phyloP scores from a whole-genome alignment of 495 filamentous ascomycete species.

The Neurospora sp. region DNA sequence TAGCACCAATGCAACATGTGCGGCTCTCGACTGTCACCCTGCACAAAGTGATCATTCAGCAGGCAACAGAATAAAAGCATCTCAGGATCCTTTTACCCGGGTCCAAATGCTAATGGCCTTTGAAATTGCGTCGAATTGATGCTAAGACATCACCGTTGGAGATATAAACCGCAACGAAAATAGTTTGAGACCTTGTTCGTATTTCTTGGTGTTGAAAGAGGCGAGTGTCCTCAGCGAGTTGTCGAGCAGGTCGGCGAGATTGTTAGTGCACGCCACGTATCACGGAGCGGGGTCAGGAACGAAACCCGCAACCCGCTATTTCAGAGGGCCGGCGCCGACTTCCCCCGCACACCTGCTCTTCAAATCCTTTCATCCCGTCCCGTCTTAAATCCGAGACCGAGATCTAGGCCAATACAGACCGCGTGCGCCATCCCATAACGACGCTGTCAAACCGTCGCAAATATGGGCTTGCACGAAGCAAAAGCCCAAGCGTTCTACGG shows the following conservation, averaged over 20 bases:
- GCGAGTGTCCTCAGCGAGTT: background rate
- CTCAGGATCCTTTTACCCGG: background rate
- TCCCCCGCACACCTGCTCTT: background rate
- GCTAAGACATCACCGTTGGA: background rate
- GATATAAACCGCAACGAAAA: background rate
- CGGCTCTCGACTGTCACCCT: background rate
- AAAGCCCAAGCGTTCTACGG: constrained; percentile 36
- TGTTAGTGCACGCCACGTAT: background rate
- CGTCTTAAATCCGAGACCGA: background rate
- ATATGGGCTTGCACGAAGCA: constrained; percentile 1
- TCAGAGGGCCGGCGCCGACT: background rate
- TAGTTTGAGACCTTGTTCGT: background rate
- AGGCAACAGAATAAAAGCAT: background rate
- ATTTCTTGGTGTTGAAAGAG: background rate
- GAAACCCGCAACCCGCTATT: background rate
- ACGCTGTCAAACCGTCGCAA: background rate
- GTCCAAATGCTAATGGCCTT: background rate
- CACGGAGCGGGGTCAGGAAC: background rate
- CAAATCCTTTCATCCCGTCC: too few species aligned
- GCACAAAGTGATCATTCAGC: background rate
- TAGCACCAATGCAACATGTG: background rate
- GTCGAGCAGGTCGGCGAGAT: background rate
- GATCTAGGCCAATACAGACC: background rate
- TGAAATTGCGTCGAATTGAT: background rate
- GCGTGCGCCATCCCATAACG: background rate